Percentiles rank a stretch among this genome's conserved stretches.
Conservation (phyloP, 1,139 yeast genomes). For the Geotrichum phurueaensis region DNA sequence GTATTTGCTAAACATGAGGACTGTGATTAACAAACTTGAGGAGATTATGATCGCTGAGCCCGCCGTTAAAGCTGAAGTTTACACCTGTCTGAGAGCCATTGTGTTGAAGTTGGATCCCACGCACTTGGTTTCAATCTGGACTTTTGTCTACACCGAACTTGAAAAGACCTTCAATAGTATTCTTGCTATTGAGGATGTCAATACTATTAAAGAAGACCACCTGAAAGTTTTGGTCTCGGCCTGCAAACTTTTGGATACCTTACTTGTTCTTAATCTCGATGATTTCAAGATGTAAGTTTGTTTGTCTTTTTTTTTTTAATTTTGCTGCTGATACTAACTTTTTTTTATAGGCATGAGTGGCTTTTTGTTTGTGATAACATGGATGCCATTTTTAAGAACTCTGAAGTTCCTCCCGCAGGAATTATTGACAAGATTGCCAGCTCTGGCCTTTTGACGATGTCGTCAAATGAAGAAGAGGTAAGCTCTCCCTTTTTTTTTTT, state of each 20-base stretch:
- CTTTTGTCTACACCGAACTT: conserved; percentile 56
- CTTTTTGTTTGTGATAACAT: conserved; percentile 68
- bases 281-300: conserved; percentile 57
- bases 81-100: conserved; percentile 56
- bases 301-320: neutral
- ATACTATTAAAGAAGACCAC: conserved; percentile 38
- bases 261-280: conserved; percentile 61
- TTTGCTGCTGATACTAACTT: neutral
- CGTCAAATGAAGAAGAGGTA: neutral
- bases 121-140: conserved; percentile 68
- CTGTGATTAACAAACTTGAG: conserved; percentile 47
- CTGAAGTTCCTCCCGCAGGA: conserved; percentile 37
- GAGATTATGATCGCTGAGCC: conserved; percentile 24
- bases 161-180: conserved; percentile 47
- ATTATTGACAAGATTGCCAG: conserved; percentile 37
- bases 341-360: conserved; percentile 56
- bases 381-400: conserved; percentile 49
- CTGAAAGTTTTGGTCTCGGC: conserved; percentile 40
- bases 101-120: conserved; percentile 55
- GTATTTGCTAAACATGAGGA: conserved; percentile 47
- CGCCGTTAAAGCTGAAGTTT: conserved; percentile 43
- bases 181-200: conserved; percentile 32
- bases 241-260: conserved; percentile 71
- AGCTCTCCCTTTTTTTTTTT: neutral
- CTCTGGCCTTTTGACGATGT: conserved; percentile 21